Evolutionary conservation across 2,329 filamentous ascomycete genomes (phyloP).

Genomic region (Magnaporthiopsis incrustans): DNA sequence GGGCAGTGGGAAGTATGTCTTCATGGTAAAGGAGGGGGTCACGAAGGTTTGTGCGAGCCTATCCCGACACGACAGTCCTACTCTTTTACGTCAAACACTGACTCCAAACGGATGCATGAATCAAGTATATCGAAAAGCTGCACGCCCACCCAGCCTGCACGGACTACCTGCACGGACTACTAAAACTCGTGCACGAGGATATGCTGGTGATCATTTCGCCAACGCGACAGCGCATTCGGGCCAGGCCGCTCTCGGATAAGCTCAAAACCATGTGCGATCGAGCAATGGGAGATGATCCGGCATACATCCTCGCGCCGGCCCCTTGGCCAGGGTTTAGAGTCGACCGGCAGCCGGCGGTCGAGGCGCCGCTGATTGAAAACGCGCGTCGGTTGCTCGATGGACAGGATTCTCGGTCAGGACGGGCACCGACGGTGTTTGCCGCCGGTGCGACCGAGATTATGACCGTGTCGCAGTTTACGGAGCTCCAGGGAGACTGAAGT

Average conservation of each 20-base stretch:
- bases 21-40: background rate
- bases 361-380: background rate
- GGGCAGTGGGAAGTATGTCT: background rate
- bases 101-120: background rate
- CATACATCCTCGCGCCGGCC: background rate
- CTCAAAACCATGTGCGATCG: background rate
- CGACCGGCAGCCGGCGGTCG: background rate
- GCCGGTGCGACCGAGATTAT: background rate
- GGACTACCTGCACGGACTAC: background rate
- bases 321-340: background rate
- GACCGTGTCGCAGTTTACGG: background rate
- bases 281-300: background rate
- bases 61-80: too few relatives aligned
- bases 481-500: background rate
- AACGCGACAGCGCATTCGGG: background rate
- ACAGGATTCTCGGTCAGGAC: background rate
- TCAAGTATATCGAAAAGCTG: constrained; percentile 2
- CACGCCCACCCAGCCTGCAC: background rate
- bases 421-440: background rate
- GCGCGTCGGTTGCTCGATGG: background rate
- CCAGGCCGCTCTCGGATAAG: background rate
- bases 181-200: background rate
- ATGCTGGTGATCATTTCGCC: constrained; percentile 2
- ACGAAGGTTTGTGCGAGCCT: background rate
- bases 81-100: background rate